A percentile compares a stretch with the other conserved stretches of the same genome.
Evolutionary conservation across 345 rosid species (phyloP).

Genomic region (Cardamine resedifolia): DNA sequence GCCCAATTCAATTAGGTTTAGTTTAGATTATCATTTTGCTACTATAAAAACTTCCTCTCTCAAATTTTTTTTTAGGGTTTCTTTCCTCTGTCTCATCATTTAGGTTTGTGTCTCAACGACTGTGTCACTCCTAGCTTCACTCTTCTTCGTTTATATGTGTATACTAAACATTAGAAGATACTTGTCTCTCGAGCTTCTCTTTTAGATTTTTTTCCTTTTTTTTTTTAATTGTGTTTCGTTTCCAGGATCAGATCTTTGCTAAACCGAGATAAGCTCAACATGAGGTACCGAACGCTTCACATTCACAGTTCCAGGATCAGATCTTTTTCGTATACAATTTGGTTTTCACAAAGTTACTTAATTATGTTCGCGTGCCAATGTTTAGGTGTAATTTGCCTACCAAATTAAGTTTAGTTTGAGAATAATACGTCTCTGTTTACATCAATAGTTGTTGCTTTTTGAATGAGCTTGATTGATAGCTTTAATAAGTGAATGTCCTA

Average conservation of each 20-base stretch:
- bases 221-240: not conserved
- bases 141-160: not conserved
- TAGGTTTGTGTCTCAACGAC: conserved; percentile 15
- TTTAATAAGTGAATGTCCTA: not conserved
- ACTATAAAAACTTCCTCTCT: conserved; percentile 13
- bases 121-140: conserved; percentile 2
- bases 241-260: conserved; percentile 22
- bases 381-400: not conserved
- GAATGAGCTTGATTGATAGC: not conserved
- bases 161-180: too few relatives aligned
- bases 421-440: not conserved
- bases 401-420: not conserved
- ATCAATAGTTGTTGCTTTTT: not conserved
- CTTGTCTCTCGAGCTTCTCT: not conserved
- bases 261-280: conserved; percentile 17
- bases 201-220: not conserved
- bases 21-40: not conserved
- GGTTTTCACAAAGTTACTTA: not conserved
- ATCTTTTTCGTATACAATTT: not conserved
- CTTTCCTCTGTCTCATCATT: conserved; percentile 21
- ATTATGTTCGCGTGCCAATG: too few relatives aligned
- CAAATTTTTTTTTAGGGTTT: conserved; percentile 16
- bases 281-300: conserved; percentile 18
- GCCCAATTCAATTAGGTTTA: conserved; percentile 28
- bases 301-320: not conserved